Conservation (phyloP, 352 stramenopile genomes). For the Phytophthora uliginosa region DNA sequence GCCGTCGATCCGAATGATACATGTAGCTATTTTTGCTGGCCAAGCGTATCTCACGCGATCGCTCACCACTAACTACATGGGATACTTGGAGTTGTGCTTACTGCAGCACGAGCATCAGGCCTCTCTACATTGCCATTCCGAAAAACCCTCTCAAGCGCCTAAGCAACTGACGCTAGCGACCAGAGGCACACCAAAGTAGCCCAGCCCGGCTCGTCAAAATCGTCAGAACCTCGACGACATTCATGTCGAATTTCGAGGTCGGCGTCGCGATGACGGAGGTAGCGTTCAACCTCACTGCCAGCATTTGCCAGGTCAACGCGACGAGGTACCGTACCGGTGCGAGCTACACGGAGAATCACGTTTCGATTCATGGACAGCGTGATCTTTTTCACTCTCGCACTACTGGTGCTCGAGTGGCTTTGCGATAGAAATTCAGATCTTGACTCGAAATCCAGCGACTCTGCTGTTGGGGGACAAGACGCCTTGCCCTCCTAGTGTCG, state of each 20-base stretch:
- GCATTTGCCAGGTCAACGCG: conserved; percentile 41
- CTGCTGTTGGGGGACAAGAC: conserved; percentile 10
- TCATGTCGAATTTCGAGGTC: conserved; percentile 28
- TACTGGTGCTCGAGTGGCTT: conserved; percentile 20
- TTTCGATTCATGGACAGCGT: conserved; percentile 5
- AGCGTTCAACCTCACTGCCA: conserved; percentile 47
- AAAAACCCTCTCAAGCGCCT: conserved; percentile 20
- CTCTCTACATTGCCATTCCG: conserved; percentile 7
- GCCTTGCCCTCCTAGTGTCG: conserved; percentile 13
- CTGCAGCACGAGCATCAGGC: not conserved
- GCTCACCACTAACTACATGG: not conserved
- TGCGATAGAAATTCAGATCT: conserved; percentile 15
- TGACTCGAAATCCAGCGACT: conserved; percentile 1
- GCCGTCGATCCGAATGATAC: not conserved
- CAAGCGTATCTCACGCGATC: not conserved
- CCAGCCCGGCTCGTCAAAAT: conserved; percentile 38
- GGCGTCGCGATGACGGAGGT: not conserved
- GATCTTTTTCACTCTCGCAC: conserved; percentile 10
- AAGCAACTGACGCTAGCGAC: conserved; percentile 10
- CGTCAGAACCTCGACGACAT: conserved; percentile 36
- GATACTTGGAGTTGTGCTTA: not conserved
- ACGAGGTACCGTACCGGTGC: conserved; percentile 12
- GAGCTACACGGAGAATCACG: conserved; percentile 1
- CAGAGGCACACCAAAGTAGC: not conserved
- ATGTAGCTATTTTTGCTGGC: not conserved